Conservation (phyloP, 2,329 filamentous ascomycete genomes). For the Calonectria pauciramosa region DNA sequence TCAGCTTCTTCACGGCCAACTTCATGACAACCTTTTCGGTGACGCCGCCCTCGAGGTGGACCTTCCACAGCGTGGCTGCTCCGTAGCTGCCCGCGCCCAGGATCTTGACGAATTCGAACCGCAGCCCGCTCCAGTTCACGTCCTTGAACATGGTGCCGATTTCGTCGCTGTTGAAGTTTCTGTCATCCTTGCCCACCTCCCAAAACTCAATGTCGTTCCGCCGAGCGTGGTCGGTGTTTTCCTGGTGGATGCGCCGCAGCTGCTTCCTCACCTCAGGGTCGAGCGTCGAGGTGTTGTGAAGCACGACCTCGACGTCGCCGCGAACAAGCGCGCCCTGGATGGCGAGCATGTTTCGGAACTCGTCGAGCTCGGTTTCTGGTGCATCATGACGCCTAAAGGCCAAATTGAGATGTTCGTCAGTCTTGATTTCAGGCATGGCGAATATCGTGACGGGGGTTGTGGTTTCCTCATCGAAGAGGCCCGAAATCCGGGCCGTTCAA, state of each 20-base stretch:
- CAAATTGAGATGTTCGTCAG: background rate
- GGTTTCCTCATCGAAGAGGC: conserved; percentile 12
- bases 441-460: background rate
- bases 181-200: background rate
- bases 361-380: background rate
- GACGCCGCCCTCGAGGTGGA: conserved; percentile 37
- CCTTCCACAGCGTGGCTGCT: conserved; percentile 42
- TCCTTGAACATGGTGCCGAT: background rate
- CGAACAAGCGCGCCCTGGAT: conserved; percentile 38
- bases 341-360: conserved; percentile 25
- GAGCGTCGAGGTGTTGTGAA: conserved; percentile 17
- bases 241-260: background rate
- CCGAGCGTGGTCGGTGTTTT: background rate
- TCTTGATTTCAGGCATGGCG: conserved; percentile 22
- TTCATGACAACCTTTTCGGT: conserved; percentile 46
- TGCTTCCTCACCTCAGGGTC: background rate
- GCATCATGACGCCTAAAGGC: background rate
- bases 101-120: conserved; percentile 43
- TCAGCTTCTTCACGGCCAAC: background rate
- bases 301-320: conserved; percentile 31
- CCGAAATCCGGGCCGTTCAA: conserved; percentile 6
- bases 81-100: conserved; percentile 47
- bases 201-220: background rate
- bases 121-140: conserved; percentile 34
- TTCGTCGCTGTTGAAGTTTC: background rate